Conservation (phyloP, 805 yeast species). For the Sugiyamaella smithiae region DNA sequence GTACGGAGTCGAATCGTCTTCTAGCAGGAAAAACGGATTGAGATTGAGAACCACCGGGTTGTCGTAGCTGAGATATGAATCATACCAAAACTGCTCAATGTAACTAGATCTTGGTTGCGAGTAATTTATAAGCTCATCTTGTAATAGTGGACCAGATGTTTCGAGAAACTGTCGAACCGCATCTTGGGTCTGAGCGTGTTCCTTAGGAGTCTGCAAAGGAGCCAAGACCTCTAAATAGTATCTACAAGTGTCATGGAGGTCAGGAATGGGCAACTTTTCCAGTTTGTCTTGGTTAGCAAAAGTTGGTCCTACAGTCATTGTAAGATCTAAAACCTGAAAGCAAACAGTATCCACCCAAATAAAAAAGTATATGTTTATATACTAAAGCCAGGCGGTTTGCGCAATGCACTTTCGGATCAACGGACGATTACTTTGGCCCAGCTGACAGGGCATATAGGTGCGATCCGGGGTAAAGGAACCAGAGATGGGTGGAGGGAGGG, state of each 20-base stretch:
- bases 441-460: background rate
- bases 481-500: background rate
- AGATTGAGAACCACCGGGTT: conserved; percentile 79
- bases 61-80: conserved; percentile 81
- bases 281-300: conserved; percentile 59
- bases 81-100: conserved; percentile 94
- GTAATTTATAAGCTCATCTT: conserved; percentile 61
- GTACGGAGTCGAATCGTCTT: conserved; percentile 77
- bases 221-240: conserved; percentile 63
- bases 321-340: background rate
- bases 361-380: background rate
- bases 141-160: conserved; percentile 55
- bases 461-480: conserved; percentile 6
- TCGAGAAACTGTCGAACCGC: conserved; percentile 59
- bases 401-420: conserved; percentile 6
- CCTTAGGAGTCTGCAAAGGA: conserved; percentile 78
- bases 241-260: conserved; percentile 61
- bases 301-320: conserved; percentile 37
- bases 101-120: conserved; percentile 66
- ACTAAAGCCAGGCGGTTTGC: no score
- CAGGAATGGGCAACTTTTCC: conserved; percentile 76
- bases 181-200: conserved; percentile 56
- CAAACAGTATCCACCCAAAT: background rate
- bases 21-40: conserved; percentile 85
- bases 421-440: conserved; percentile 1